phyloP scores from a whole-genome alignment of 805 yeast genomes.

The Myxozyma mucilagina region DNA sequence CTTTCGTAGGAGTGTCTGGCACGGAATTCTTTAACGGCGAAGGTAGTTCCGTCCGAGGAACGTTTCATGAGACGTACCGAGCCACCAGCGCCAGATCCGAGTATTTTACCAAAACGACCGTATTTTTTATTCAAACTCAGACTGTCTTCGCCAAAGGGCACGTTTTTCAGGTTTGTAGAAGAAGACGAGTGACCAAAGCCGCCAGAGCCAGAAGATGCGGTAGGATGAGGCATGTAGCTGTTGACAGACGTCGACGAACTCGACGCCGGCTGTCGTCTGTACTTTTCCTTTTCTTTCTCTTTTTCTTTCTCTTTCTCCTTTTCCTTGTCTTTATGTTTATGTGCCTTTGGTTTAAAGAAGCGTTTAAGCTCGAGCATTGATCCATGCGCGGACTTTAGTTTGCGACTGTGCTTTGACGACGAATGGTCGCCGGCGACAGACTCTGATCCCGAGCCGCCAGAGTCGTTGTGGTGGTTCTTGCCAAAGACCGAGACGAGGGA shows the following conservation, averaged over 20 bases:
- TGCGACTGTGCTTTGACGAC: slow-evolving; percentile 9
- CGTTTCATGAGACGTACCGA: slow-evolving; percentile 78
- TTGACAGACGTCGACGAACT: slow-evolving; percentile 13
- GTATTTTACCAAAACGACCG: slow-evolving; percentile 68
- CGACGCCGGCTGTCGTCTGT: slow-evolving; percentile 3
- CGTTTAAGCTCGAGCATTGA: slow-evolving; percentile 47
- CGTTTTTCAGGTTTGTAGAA: slow-evolving; percentile 27
- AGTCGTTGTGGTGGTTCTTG: slow-evolving; percentile 30
- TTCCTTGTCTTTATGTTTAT: slow-evolving; percentile 36
- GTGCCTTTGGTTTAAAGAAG: slow-evolving; percentile 45
- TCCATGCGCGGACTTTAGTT: slow-evolving; percentile 29
- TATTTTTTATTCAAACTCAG: slow-evolving; percentile 57
- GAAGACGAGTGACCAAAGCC: slow-evolving; percentile 20
- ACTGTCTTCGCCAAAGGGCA: slow-evolving; percentile 46
- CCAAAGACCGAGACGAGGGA: slow-evolving; percentile 27
- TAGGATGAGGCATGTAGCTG: slow-evolving; percentile 6
- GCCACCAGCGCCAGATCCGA: slow-evolving; percentile 96
- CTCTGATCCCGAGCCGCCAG: slow-evolving; percentile 19
- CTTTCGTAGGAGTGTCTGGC: slow-evolving; percentile 61
- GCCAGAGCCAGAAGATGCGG: slow-evolving; percentile 13
- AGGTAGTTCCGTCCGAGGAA: slow-evolving; percentile 58
- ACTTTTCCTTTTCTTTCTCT: slow-evolving; percentile 17
- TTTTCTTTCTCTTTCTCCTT: not conserved
- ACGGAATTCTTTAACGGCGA: slow-evolving; percentile 86
- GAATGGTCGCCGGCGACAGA: slow-evolving; percentile 2